Evolutionary conservation across 306 rosid genomes (phyloP).

Genomic region (Dicorynia guianensis): DNA sequence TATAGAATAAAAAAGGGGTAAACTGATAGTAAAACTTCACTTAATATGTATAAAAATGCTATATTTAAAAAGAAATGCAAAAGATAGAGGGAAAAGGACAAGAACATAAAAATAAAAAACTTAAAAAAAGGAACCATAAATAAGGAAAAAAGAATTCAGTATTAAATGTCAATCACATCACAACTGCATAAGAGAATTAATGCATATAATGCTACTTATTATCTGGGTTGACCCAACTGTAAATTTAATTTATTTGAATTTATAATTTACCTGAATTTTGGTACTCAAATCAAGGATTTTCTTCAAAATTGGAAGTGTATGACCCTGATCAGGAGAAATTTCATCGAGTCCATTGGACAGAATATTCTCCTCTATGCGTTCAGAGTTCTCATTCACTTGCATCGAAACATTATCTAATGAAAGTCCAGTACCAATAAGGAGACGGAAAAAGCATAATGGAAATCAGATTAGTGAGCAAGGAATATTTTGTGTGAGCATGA

Average conservation of each 20-base stretch:
- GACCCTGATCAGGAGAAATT: constrained; percentile 62
- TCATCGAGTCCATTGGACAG: constrained; percentile 61
- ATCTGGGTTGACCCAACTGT: background rate
- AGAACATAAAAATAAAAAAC: background rate
- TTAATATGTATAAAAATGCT: too few species aligned
- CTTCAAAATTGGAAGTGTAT: constrained; percentile 80
- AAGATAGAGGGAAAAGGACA: background rate
- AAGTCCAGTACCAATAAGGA: background rate
- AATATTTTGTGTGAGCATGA: background rate
- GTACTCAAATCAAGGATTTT: constrained; percentile 68
- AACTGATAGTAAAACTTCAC: background rate
- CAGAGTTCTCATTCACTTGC: constrained; percentile 47
- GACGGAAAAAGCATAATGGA: background rate
- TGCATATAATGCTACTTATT: background rate
- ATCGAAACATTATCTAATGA: constrained; percentile 47
- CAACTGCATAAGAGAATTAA: background rate
- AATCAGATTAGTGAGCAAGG: background rate
- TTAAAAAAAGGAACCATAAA: too few species aligned
- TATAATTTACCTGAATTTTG: constrained; percentile 66
- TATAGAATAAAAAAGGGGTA: constrained; percentile 20
- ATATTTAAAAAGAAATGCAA: too few species aligned
- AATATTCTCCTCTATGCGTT: constrained; percentile 52
- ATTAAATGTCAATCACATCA: background rate
- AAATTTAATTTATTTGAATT: background rate
- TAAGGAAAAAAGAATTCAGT: background rate